Percentiles rank a stretch among this genome's conserved stretches.
Evolutionary conservation across 1,139 yeast genomes (phyloP).

Genomic region (Blastobotrys arbuscula): DNA sequence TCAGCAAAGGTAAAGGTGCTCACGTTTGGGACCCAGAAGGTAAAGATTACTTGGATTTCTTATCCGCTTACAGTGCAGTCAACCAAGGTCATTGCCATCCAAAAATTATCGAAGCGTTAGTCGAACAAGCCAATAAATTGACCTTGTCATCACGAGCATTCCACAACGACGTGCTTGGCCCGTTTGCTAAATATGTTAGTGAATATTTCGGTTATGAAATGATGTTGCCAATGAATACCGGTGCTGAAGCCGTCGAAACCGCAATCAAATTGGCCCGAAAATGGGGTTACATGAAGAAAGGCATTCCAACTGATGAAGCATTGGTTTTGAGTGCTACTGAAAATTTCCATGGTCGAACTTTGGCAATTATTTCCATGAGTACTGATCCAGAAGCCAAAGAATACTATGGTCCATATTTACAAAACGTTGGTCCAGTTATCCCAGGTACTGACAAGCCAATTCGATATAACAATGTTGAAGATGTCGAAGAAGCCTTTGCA

Average conservation of each 20-base stretch:
- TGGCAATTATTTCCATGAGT: conserved; percentile 93
- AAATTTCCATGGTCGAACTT: conserved; percentile 94
- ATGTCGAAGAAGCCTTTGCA: conserved; percentile 74
- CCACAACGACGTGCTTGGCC: conserved; percentile 82
- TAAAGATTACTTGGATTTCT: conserved; percentile 57
- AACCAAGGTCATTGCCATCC: conserved; percentile 99
- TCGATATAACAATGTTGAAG: conserved; percentile 54
- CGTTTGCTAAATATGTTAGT: conserved; percentile 81
- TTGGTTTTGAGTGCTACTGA: conserved; percentile 79
- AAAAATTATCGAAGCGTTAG: conserved; percentile 74
- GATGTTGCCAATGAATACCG: conserved; percentile 97
- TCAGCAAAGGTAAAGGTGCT: conserved; percentile 81
- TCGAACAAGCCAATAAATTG: conserved; percentile 78
- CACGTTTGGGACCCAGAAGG: conserved; percentile 99
- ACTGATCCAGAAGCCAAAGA: conserved; percentile 92
- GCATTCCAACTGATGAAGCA: conserved; percentile 77
- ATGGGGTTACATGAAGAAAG: conserved; percentile 92
- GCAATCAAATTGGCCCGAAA: conserved; percentile 91
- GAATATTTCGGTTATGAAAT: conserved; percentile 86
- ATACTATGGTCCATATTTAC: conserved; percentile 85
- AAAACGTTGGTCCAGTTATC: conserved; percentile 74
- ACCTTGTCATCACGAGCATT: conserved; percentile 92
- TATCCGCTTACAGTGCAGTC: conserved; percentile 93
- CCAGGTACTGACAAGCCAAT: conserved; percentile 46
- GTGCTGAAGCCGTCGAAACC: conserved; percentile 98